Evolutionary conservation across 1,139 yeast genomes (phyloP).

Genomic region (Hansenula sp.): DNA sequence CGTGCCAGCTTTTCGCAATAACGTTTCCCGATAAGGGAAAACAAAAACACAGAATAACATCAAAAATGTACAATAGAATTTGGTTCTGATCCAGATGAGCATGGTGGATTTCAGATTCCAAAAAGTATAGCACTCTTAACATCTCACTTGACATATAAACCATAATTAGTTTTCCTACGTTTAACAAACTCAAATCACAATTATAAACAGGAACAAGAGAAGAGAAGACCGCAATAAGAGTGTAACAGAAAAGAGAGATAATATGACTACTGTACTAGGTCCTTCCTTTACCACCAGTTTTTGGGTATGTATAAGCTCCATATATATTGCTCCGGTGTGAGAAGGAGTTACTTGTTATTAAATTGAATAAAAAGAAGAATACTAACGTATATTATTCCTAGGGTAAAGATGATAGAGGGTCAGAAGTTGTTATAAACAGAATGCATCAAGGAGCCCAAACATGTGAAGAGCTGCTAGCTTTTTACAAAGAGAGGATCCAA

Average conservation of each 20-base stretch:
- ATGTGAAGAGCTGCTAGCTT: constrained; percentile 38
- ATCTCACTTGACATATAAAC: too few species aligned
- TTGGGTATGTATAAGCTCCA: constrained; percentile 33
- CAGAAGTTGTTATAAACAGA: constrained; percentile 41
- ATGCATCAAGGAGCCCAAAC: constrained; percentile 47
- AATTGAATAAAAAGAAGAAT: background rate
- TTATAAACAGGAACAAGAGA: background rate
- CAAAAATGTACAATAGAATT: too few species aligned
- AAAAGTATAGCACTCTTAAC: too few species aligned
- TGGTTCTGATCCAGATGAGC: too few species aligned
- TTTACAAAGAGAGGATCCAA: constrained; percentile 44
- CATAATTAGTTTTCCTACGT: too few species aligned
- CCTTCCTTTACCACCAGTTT: constrained; percentile 43
- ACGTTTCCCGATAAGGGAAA: constrained; percentile 16
- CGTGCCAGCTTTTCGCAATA: background rate
- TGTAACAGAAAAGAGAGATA: background rate
- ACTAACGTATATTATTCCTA: constrained; percentile 6
- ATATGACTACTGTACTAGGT: constrained; percentile 6
- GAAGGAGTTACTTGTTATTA: too few species aligned
- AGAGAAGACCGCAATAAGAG: background rate
- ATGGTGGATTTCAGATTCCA: too few species aligned
- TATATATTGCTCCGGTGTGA: too few species aligned
- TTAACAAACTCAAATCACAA: too few species aligned
- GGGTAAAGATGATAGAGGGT: constrained; percentile 51
- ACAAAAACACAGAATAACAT: constrained; percentile 12